Evolutionary conservation across 371 early-diverging fungal genomes (phyloP), one percentile per base, ranked within the genome.

Genomic region (Mucor piriformis): DNA sequence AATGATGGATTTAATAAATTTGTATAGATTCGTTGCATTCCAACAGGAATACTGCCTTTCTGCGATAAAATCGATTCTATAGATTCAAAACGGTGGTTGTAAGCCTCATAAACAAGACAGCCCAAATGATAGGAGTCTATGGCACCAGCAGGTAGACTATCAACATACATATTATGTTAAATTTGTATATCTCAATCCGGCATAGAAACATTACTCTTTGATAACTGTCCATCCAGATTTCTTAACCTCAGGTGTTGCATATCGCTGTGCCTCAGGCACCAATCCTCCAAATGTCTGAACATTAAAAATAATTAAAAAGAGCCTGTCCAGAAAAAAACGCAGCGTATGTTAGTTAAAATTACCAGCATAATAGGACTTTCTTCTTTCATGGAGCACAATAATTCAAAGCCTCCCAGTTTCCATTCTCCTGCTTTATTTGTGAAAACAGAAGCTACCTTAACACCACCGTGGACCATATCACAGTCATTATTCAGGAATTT

Each of bases 351-450:
- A 13, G 1, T 24, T 54, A 16, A 32, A 42, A 32, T 64, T 81
- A 85, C 86, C 66, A 86, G 63, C 24, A 92, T 75, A 15, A 87
- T 72, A 0, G 89, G 88, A 47, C 81, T 78, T 47, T 90, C 90
- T 51, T 91, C 93, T 47, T 87, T 83, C 61, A 89, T 68, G 4
- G 87, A 86, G 27, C 89, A 83, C 11, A 93, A 61, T 13, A 91
- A 59, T 59, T 97, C 98, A 55, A 95, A 83, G 3, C 95, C 95
- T 16, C 92, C 94, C 27, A 97, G 74, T 61, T 90, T 93, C 96
- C 96, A 98, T 70, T 98, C 98, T 37, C 96, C 95, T 3, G 93
- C 90, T 54, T 83, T 82, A 27, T 92, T 95, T 32, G 87, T 86
- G 68, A 88, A 96, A 50, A 98, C 87, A 2, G 95, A 91, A 2